Percentiles rank a stretch among this genome's conserved stretches.
Evolutionary conservation across 177 flowering plant genomes (phyloP).

Genomic region (Vitis hybrid): DNA sequence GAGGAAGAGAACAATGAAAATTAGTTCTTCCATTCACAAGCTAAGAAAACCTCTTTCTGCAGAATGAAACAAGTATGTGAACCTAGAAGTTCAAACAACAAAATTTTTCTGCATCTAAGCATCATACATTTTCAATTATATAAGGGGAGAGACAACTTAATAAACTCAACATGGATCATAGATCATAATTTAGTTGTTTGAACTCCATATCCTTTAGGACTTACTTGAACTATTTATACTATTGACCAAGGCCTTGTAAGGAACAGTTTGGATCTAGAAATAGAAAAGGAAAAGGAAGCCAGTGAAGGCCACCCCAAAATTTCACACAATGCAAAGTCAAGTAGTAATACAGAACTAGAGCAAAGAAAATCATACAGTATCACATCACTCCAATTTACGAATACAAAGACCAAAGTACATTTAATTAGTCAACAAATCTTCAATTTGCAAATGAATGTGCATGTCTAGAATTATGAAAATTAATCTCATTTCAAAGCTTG

Average conservation of each 20-base stretch:
- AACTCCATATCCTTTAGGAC: not conserved
- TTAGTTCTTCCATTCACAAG: not conserved
- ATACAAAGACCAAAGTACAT: not conserved
- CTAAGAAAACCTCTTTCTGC: not conserved
- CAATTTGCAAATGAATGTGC: not conserved
- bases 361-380: not conserved
- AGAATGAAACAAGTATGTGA: not conserved
- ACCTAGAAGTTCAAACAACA: not conserved
- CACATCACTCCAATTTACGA: not conserved
- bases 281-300: not conserved
- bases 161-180: too few species aligned
- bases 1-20: not conserved
- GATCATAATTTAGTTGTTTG: not conserved
- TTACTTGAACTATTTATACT: not conserved
- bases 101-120: too few species aligned
- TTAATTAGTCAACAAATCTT: not conserved
- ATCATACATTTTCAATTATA: too few species aligned
- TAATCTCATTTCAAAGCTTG: too few species aligned
- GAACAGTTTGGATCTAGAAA: not conserved
- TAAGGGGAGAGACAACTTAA: too few species aligned
- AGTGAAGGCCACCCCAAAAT: not conserved
- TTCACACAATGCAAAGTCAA: not conserved
- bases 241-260: not conserved
- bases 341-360: not conserved
- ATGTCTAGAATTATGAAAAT: not conserved